Conservation (phyloP, 179 eudicot species). For the Spergularia azorica region DNA sequence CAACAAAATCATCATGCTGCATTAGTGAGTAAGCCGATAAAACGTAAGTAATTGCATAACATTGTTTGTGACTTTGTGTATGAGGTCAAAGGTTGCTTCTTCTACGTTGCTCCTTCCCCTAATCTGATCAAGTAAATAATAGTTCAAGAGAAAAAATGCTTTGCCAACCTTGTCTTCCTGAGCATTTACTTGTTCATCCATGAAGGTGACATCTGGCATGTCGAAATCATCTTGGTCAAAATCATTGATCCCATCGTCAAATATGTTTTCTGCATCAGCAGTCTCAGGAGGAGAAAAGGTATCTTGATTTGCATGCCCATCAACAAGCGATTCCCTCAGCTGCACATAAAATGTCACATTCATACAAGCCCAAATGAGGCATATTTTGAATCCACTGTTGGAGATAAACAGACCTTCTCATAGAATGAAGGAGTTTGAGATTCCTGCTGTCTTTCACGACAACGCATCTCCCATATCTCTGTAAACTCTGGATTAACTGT, state of each 20-base stretch:
- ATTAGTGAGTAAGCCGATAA: slow-evolving; percentile 13
- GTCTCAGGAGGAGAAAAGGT: slow-evolving; percentile 36
- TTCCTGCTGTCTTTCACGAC: slow-evolving; percentile 36
- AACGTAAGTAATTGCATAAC: slow-evolving; percentile 14
- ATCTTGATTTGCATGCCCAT: slow-evolving; percentile 36
- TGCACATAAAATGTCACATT: slow-evolving; percentile 39
- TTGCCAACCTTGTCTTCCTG: slow-evolving; percentile 25
- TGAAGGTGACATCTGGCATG: slow-evolving; percentile 52
- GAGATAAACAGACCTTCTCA: slow-evolving; percentile 62
- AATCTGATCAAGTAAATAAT: not conserved
- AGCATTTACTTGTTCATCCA: slow-evolving; percentile 48
- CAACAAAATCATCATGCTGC: slow-evolving; percentile 57
- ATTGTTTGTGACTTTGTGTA: slow-evolving; percentile 12
- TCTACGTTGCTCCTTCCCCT: not conserved
- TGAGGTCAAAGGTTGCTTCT: not conserved
- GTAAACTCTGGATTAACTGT: slow-evolving; percentile 57
- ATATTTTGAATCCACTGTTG: not conserved
- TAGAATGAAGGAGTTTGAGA: slow-evolving; percentile 54
- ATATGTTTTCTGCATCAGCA: slow-evolving; percentile 43
- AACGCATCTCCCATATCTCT: slow-evolving; percentile 57
- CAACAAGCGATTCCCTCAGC: slow-evolving; percentile 76
- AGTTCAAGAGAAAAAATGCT: not conserved
- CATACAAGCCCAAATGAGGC: slow-evolving; percentile 22
- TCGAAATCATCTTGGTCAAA: slow-evolving; percentile 61
- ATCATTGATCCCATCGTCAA: slow-evolving; percentile 54